Conservation (phyloP, 129 eudicot genomes). For the Centaurea solstitialis region DNA sequence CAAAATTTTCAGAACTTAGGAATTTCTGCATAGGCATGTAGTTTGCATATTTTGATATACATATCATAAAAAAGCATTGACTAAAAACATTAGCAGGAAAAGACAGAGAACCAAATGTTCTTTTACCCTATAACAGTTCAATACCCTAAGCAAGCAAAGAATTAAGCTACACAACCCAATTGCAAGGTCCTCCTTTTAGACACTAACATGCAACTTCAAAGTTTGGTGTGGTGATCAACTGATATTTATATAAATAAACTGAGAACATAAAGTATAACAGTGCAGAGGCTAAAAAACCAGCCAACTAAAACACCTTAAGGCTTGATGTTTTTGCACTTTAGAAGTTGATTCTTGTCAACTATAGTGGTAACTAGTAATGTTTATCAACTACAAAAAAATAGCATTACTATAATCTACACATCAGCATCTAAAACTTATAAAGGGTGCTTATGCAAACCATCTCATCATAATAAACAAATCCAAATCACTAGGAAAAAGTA, state of each 20-base stretch:
- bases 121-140: neutral
- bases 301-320: neutral
- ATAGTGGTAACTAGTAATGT: neutral
- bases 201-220: neutral
- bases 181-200: neutral
- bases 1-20: neutral
- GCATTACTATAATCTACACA: neutral
- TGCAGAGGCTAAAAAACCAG: neutral
- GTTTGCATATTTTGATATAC: neutral
- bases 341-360: neutral
- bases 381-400: neutral
- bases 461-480: neutral
- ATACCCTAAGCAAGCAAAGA: neutral
- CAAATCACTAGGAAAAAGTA: neutral
- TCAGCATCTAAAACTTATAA: neutral
- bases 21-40: neutral
- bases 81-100: neutral
- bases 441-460: neutral
- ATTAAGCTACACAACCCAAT: neutral
- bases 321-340: neutral
- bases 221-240: neutral
- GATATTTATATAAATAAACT: no score
- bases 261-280: neutral
- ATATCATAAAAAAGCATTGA: constrained; percentile 13
- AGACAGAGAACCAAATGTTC: no score